Conservation (phyloP, 805 yeast species). For the Barnettozyma siamensis region DNA sequence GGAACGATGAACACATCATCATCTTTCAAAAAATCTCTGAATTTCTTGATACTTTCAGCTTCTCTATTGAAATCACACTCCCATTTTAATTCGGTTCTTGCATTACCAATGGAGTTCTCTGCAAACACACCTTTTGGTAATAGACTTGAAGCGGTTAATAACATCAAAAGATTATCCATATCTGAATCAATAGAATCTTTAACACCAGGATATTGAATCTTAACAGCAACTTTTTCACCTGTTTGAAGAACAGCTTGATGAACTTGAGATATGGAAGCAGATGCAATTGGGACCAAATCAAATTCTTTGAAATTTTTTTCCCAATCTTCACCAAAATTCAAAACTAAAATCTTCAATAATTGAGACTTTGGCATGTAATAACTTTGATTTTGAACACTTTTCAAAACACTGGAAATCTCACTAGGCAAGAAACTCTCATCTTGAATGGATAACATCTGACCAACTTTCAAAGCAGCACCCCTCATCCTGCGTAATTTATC, state of each 20-base stretch:
- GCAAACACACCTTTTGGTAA: slow-evolving; percentile 89
- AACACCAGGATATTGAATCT: slow-evolving; percentile 97
- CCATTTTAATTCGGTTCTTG: slow-evolving; percentile 91
- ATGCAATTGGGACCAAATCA: slow-evolving; percentile 89
- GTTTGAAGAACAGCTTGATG: slow-evolving; percentile 72
- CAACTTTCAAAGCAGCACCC: slow-evolving; percentile 97
- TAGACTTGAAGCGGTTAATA: slow-evolving; percentile 79
- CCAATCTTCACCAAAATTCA: slow-evolving; percentile 81
- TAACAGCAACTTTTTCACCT: slow-evolving; percentile 78
- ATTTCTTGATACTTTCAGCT: slow-evolving; percentile 68
- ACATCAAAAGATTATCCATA: slow-evolving; percentile 73
- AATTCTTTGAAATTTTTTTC: slow-evolving; percentile 62
- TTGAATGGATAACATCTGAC: slow-evolving; percentile 96
- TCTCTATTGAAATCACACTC: slow-evolving; percentile 95
- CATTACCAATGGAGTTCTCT: slow-evolving; percentile 89
- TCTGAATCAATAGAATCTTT: slow-evolving; percentile 91
- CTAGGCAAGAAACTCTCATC: slow-evolving; percentile 79
- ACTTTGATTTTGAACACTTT: slow-evolving; percentile 88
- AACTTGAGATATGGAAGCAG: slow-evolving; percentile 97
- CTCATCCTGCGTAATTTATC: slow-evolving; percentile 88
- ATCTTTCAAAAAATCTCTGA: slow-evolving; percentile 53
- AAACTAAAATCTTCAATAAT: slow-evolving; percentile 64
- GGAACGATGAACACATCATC: slow-evolving; percentile 74
- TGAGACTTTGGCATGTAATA: slow-evolving; percentile 96
- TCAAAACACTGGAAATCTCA: slow-evolving; percentile 74